Base-by-base conservation (phyloP, 345 rosid genomes). In the Eucalyptus polyanthemos region DNA sequence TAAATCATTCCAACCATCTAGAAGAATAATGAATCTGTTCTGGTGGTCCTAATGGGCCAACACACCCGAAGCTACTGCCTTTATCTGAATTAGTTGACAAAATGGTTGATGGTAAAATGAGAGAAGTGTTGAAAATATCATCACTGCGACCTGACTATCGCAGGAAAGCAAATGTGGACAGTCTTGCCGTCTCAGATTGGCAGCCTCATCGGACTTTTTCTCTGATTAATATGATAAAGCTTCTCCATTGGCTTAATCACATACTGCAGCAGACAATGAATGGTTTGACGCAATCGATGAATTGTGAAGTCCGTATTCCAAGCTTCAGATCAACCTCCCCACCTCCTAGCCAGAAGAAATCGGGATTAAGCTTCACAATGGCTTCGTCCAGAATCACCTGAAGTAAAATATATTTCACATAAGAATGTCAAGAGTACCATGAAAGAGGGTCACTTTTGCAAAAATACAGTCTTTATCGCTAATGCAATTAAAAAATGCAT, bases 371-470 rank as follows among this genome's bases (percentile, higher is more conserved):
- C 93, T 93, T 95, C 81, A 92, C 93, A 85, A 98, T 95, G 83
- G 98, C 99, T 93, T 97, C 98, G 88, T 97, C 99, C 94, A 97
- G 89, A 90, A 96, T 95, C 91, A 98, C 98, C 99, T 97, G 98
- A 90, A 60, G 92, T 16, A 90, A 76, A 17, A 45, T 11, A 19
- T 34, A 34, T 9, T 51, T 88, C 88, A 93, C 80, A 86, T 25
- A 62, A 88, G 40, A 67, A 40, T 24, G 37, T 19, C 16, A 12
- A 47, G 44, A 49, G 53, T 60, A 87, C 45, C 88, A 65, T 16
- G 9, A 44, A 49, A 29, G 44, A 44, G 16, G 83, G 50, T 34
- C 27, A 65, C 22, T 16, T n/a, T 3, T 27, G 86, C 19, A n/a
- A 88, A 27, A 25, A 12, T 47, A 29, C 34, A 45, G 17, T 25